Evolutionary conservation across 1,284 basidiomycete genomes (phyloP), one percentile per base, ranked within the genome.

Genomic region (Gomphus sp.): DNA sequence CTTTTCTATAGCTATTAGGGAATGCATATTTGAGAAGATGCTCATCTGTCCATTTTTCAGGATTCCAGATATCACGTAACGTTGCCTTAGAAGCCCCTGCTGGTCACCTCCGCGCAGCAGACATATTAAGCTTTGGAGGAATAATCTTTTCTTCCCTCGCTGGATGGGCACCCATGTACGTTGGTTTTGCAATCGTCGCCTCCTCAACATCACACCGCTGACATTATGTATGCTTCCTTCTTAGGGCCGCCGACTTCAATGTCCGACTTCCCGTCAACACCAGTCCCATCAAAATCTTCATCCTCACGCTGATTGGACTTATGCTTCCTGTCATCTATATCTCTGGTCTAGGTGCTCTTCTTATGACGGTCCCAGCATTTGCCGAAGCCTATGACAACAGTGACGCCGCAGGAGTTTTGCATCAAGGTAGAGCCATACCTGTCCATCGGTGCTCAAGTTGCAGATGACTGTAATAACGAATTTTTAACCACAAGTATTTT

Each of bases 241-340:
- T 50, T 43, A 64, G 80, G 0, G 78, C 78, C 8, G 79, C 79
- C 4, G 81, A 83, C 67, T 83, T 81, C 67, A 82, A 81, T 63
- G 77, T 76, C 62, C 73, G 76, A 37, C 69, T 83, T 1, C 79
- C 80, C 0, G 76, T 69, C 0, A 66, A 76, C 60, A 79, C 74
- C 2, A 69, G 73, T 5, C 68, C 74, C 7, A 68, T 68, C 61
- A 77, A 76, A 51, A 73, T 85, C 12, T 85, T 85, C 67, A 33
- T 74, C 43, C 66, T 81, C 44, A 81, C 81, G 0, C 84, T 80
- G 67, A 74, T 78, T 50, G 83, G 84, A 7, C 69, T 85, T 22
- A 81, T 78, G 70, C 74, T 84, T 45, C 79, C 80, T 0, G 71
- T 80, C 49, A 67, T 73, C 49, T 84, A 85, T 64, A 73, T 82